Evolutionary conservation across 75 land plant genomes (phyloP).

Genomic region (Isoetes taiwanensis): DNA sequence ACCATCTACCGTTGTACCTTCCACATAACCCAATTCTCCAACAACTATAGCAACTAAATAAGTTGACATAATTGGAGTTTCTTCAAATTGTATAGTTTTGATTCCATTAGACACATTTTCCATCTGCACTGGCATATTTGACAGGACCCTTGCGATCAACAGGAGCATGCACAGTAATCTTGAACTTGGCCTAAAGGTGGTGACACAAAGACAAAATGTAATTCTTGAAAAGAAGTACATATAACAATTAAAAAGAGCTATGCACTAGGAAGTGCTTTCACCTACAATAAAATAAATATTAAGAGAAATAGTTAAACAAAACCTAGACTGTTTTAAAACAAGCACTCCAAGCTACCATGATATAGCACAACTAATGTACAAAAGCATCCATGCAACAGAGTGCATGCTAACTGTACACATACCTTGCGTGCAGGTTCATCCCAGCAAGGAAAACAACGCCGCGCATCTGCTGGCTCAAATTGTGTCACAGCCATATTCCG

Average conservation of each 20-base stretch:
- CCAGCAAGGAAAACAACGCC: constrained; percentile 97
- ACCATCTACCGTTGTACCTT: constrained; percentile 68
- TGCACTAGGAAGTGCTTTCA: too few species aligned
- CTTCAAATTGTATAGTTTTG: constrained; percentile 51
- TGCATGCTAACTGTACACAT: too few species aligned
- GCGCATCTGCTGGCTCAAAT: constrained; percentile 94
- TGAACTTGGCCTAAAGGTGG: constrained; percentile 69
- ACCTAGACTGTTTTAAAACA: too few species aligned
- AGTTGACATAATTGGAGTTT: constrained; percentile 90
- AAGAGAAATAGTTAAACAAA: too few species aligned
- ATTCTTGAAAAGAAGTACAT: too few species aligned
- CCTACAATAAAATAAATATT: too few species aligned
- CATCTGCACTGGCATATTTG: constrained; percentile 78
- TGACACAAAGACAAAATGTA: too few species aligned
- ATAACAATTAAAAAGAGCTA: too few species aligned
- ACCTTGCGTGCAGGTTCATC: constrained; percentile 97
- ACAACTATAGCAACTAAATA: constrained; percentile 91
- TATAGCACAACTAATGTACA: too few species aligned
- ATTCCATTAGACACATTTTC: constrained; percentile 28
- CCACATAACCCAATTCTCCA: constrained; percentile 78
- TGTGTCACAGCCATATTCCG: constrained; percentile 95
- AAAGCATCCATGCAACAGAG: too few species aligned
- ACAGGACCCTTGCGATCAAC: constrained; percentile 62
- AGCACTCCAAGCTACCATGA: too few species aligned
- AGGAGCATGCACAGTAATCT: constrained; percentile 69